Conservation (phyloP, 2,329 filamentous ascomycete genomes). For the Cladosporium colombiae region DNA sequence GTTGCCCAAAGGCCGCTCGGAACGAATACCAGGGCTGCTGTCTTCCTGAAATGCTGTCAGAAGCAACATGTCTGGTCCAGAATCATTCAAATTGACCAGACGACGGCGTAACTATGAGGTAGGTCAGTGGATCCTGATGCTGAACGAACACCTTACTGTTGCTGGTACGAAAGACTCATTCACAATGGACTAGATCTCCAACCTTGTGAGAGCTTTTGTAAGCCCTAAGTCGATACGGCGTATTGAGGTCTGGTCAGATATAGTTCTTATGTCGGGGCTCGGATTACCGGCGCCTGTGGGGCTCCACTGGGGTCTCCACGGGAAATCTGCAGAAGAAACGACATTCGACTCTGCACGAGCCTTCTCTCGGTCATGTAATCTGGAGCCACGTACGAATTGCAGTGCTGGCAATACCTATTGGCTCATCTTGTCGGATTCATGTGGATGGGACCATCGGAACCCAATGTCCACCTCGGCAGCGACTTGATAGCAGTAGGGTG, state of each 20-base stretch:
- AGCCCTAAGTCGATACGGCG: not conserved
- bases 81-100: not conserved
- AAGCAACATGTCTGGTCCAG: not conserved
- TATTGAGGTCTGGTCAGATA: not conserved
- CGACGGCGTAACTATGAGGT: not conserved
- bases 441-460: not conserved
- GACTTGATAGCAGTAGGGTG: not conserved
- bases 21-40: not conserved
- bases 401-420: not conserved
- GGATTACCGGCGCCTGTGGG: not conserved
- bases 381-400: not conserved
- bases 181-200: not conserved
- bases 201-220: not conserved
- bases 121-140: not conserved
- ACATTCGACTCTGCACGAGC: not conserved
- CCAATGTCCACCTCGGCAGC: not conserved
- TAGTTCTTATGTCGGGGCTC: not conserved
- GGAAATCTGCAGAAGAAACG: not conserved
- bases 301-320: not conserved
- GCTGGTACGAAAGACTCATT: not conserved
- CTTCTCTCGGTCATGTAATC: not conserved
- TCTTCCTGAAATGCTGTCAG: not conserved
- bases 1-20: not conserved
- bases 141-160: not conserved
- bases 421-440: not conserved